These are phyloP conservation scores for Aristolochia californica DNA, from an alignment of 164 flowering plant genomes.

Conservation along the genomic window DNA sequence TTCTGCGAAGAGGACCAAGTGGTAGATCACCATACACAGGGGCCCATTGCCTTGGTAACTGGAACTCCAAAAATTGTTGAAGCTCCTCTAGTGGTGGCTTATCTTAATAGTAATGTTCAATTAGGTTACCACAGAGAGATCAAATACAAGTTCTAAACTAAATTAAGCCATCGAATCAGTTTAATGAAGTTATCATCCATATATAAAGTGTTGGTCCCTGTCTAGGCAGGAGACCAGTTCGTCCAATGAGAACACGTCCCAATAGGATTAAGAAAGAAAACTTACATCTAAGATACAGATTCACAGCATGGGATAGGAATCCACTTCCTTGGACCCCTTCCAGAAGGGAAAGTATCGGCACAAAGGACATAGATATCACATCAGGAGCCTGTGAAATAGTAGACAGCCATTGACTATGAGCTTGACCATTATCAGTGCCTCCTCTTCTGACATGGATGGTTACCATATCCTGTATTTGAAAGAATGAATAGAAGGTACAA, in stretches of 20 bases:
- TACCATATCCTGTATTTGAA: slow-evolving; percentile 41
- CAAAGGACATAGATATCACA: slow-evolving; percentile 82
- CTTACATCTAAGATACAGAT: slow-evolving; percentile 87
- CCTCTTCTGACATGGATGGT: slow-evolving; percentile 56
- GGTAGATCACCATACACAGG: slow-evolving; percentile 77
- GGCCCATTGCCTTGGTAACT: slow-evolving; percentile 93
- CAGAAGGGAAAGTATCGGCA: slow-evolving; percentile 75
- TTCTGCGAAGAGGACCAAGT: slow-evolving; percentile 49
- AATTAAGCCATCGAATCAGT: too few species aligned
- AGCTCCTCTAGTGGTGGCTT: slow-evolving; percentile 86
- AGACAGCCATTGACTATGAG: slow-evolving; percentile 72
- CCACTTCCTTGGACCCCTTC: slow-evolving; percentile 71
- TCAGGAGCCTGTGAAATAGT: slow-evolving; percentile 76
- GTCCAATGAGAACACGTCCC: background rate
- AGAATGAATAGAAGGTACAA: background rate
- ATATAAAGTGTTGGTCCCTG: too few species aligned
- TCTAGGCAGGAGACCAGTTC: too few species aligned
- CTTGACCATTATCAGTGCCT: slow-evolving; percentile 54
- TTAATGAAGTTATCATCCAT: too few species aligned
- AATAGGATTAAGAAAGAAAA: slow-evolving; percentile 5
- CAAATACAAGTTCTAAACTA: too few species aligned
- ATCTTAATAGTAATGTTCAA: slow-evolving; percentile 39
- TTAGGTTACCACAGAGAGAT: background rate
- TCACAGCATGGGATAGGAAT: slow-evolving; percentile 74
- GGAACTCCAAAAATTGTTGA: slow-evolving; percentile 73